Evolutionary conservation across 192 early-diverging fungal species (phyloP).

Genomic region (Chytriomyces hyalinus): DNA sequence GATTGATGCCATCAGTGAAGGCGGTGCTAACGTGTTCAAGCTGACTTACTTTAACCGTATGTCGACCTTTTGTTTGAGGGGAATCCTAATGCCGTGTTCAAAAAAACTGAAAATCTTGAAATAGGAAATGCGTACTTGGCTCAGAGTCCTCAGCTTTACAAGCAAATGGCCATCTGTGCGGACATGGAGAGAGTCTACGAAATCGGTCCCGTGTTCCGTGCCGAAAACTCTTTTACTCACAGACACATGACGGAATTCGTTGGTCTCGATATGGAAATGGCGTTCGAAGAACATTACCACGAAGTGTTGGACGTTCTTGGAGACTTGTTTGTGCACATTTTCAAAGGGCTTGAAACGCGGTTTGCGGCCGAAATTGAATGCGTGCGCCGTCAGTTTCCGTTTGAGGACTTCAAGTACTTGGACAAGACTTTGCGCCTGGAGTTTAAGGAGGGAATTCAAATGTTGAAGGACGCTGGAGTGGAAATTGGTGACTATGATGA

Average conservation of each 20-base stretch:
- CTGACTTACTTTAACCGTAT: conserved; percentile 90
- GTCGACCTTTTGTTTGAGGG: background rate
- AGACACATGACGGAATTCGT: conserved; percentile 99
- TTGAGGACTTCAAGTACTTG: conserved; percentile 86
- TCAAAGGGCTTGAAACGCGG: conserved; percentile 83
- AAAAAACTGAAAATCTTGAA: background rate
- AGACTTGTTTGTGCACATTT: conserved; percentile 90
- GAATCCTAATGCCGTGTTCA: background rate
- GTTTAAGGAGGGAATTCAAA: conserved; percentile 86
- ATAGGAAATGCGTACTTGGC: conserved; percentile 86
- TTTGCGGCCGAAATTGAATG: conserved; percentile 84
- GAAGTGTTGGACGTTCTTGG: conserved; percentile 94
- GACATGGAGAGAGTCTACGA: conserved; percentile 99
- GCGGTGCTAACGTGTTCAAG: conserved; percentile 98
- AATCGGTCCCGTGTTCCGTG: conserved; percentile 93
- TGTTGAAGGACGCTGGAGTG: conserved; percentile 85
- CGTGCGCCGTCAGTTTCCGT: conserved; percentile 89
- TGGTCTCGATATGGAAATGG: conserved; percentile 98
- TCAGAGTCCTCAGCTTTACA: conserved; percentile 98
- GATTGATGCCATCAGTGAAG: conserved; percentile 89
- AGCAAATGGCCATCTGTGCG: conserved; percentile 97
- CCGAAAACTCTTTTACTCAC: conserved; percentile 96
- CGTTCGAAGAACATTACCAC: conserved; percentile 99
- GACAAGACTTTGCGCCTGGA: conserved; percentile 82
- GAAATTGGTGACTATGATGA: conserved; percentile 95